Percentiles rank a stretch among this genome's conserved stretches.
phyloP scores from a whole-genome alignment of 192 early-diverging fungal species.

The Linnemannia schmuckeri region DNA sequence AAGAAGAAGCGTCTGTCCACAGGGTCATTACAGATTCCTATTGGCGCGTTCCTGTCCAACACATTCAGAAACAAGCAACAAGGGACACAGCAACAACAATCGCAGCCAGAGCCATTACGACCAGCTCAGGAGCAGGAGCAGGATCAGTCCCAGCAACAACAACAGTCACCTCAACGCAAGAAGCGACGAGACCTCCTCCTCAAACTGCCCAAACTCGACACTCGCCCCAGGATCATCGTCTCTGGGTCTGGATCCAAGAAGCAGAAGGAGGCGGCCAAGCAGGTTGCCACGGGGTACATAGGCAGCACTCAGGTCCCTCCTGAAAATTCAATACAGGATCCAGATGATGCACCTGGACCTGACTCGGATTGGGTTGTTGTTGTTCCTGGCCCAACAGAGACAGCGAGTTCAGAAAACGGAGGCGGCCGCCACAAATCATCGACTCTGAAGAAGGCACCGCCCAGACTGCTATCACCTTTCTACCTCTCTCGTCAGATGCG shows the following conservation, averaged over 20 bases:
- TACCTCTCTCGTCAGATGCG: conserved; percentile 19
- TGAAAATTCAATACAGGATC: too few relatives aligned
- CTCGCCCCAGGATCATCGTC: conserved; percentile 15
- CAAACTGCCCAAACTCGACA: conserved; percentile 40
- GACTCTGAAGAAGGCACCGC: background rate
- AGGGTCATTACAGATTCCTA: conserved; percentile 27
- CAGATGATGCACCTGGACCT: background rate
- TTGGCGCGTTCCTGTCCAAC: conserved; percentile 29
- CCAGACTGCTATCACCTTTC: conserved; percentile 21
- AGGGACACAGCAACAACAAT: conserved; percentile 1
- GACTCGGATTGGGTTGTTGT: background rate
- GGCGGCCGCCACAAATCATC: background rate
- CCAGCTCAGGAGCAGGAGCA: conserved; percentile 10
- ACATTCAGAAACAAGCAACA: conserved; percentile 20
- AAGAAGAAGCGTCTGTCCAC: conserved; percentile 34
- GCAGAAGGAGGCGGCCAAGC: background rate
- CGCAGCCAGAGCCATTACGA: background rate
- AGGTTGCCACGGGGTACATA: background rate
- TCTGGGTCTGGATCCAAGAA: conserved; percentile 12
- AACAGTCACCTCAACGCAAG: conserved; percentile 9
- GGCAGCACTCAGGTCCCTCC: background rate
- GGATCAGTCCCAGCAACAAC: conserved; percentile 5
- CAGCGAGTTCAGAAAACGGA: background rate
- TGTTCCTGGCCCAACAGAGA: background rate
- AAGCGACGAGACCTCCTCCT: conserved; percentile 23